Evolutionary conservation across 345 rosid species (phyloP), one percentile per base, ranked within the genome.

Genomic region (Trapa incisa): DNA sequence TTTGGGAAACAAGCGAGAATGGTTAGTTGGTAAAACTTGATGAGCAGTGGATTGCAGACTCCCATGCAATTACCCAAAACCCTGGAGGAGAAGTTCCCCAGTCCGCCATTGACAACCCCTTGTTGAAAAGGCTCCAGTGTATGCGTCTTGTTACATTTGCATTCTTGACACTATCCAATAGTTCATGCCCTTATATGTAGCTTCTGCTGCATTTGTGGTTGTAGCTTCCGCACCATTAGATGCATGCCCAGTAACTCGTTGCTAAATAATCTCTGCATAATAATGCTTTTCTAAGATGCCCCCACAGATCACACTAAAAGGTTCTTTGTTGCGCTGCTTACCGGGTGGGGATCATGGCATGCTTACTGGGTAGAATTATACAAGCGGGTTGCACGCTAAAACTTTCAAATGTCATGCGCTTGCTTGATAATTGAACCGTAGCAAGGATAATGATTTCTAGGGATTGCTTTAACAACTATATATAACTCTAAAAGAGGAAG

Each of bases 1-100:
- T 78, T 77, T 91, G 76, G 68, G 72, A 47, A 88, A 87, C 80
- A 90, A 90, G 75, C 96, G 97, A 5, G 96, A 94, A 77, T 94
- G 97, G 99, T 94, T 71, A 78, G 38, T 68, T 14, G 5, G 68
- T 84, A 64, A 90, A 90, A 66, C 76, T 93, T 66, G 96, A 88
- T 71, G 94, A 90, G 78, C 80, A 84, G 61, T 93, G 97, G 98
- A 78, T 90, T 83, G 85, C 96, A 4, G 98, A 93, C 79, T 93
- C 97, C 15, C 96, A 93, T 87, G 88, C 87, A 65, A 90, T 93
- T 52, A 79, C 98, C 1, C 88, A 87, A 50, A 50, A 38, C 87
- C 37, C 72, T 93, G 67, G 98, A 93, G 77, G 96, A 88, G 33
- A 88, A 89, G 80, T 93, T 76, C 75, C 98, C 96, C 5, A 80